Percentiles rank a stretch among this genome's conserved stretches.
Evolutionary conservation across 2,329 filamentous ascomycete species (phyloP).

Genomic region (Arthrobotrys musiformis): DNA sequence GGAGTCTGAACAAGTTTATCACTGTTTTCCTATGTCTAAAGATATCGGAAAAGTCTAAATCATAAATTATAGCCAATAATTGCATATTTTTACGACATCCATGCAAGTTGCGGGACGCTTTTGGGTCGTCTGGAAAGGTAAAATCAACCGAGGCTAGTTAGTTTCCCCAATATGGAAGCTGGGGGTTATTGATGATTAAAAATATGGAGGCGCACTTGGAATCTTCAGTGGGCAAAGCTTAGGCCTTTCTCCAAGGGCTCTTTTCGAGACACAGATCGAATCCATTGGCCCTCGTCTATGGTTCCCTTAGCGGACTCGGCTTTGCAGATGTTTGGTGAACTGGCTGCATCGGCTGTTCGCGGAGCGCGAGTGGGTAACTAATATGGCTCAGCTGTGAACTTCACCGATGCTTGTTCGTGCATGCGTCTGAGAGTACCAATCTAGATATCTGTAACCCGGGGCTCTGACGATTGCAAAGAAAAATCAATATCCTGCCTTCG

Average conservation of each 20-base stretch:
- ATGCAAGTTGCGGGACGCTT: not conserved
- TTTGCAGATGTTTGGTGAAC: not conserved
- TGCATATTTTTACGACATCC: not conserved
- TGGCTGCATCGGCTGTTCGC: constrained; percentile 23
- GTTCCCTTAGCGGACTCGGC: not conserved
- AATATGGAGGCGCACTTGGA: not conserved
- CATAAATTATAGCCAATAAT: not conserved
- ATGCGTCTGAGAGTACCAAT: no score
- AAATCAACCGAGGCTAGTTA: no score
- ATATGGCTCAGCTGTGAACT: not conserved
- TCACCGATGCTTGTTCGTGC: not conserved
- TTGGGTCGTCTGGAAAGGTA: not conserved
- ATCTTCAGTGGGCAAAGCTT: not conserved
- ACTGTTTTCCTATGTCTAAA: not conserved
- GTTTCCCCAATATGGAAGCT: not conserved
- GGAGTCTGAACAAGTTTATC: not conserved
- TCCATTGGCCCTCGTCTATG: not conserved
- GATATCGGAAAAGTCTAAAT: not conserved
- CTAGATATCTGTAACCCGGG: no score
- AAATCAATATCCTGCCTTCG: no score
- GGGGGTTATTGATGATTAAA: not conserved
- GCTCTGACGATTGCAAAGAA: not conserved
- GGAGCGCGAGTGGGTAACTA: not conserved
- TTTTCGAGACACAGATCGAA: not conserved
- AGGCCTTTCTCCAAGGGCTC: not conserved